Evolutionary conservation across 139 green algal genomes (phyloP), one percentile per base, ranked within the genome.

Genomic region (Diplosphaera chodatii): DNA sequence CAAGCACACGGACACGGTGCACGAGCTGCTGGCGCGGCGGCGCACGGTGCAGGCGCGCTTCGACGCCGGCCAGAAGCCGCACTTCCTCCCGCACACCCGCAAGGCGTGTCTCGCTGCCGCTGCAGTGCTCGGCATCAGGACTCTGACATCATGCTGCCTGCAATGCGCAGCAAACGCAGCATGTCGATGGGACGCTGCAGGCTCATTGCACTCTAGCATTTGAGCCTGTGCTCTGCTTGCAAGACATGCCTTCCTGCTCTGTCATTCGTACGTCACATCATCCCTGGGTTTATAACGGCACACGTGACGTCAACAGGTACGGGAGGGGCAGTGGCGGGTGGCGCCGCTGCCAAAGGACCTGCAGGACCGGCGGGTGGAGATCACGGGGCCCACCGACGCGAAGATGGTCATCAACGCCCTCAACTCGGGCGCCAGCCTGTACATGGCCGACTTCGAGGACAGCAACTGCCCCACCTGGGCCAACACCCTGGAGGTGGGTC

Each of bases 321-420:
- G 86, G 2, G 86, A 87, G 55, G 77, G 74, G 29, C 40, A 77
- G 30, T 96, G 90, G 90, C 81, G 78, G 64, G 91, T 90, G 37
- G 83, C 87, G 0, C 71, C 79, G 1, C 80, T 88, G 21, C 88
- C 90, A 2, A 74, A 83, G 0, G 91, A 89, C 33, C 73, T 96
- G 63, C 77, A 82, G 34, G 91, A 96, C 75, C 80, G 91, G 0
- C 83, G 91, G 3, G 90, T 96, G 23, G 91, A 96, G 80, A 96
- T 96, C 75, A 96, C 91, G 10, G 86, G 90, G 8, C 91, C 90
- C 48, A 87, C 92, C 25, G 88, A 94, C 64, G 78, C 85, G 62
- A 96, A 96, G 80, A 96, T 96, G 91, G 87, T 96, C 37, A 96
- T 96, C 84, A 96, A 96, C 68, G 91, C 91, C 13, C 79, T 96